Evolutionary conservation across 345 rosid species (phyloP).

Genomic region (Euphorbia peplus): DNA sequence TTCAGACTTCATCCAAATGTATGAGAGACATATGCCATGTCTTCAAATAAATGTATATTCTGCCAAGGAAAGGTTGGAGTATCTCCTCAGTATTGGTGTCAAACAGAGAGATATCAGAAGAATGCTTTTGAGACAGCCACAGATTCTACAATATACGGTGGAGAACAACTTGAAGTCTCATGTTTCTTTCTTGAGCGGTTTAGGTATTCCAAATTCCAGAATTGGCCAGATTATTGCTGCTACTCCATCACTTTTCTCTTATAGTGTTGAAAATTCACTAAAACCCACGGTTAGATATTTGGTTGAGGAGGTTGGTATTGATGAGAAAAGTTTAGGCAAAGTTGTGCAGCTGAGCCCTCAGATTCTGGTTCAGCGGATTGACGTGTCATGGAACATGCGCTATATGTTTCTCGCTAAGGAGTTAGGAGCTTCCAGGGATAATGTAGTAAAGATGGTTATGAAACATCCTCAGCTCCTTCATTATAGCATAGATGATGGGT

Average conservation of each 20-base stretch:
- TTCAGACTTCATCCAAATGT: constrained; percentile 81
- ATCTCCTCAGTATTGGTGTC: constrained; percentile 81
- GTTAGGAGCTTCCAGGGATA: constrained; percentile 86
- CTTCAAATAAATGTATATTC: constrained; percentile 73
- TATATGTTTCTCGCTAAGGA: constrained; percentile 82
- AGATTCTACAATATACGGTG: constrained; percentile 79
- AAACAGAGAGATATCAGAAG: constrained; percentile 79
- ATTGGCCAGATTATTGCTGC: constrained; percentile 80
- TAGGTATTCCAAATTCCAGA: constrained; percentile 77
- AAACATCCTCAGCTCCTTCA: constrained; percentile 96
- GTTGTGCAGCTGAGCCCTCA: constrained; percentile 96
- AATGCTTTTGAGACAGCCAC: constrained; percentile 90
- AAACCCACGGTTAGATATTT: constrained; percentile 89
- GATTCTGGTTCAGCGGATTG: constrained; percentile 90
- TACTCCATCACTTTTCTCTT: constrained; percentile 78
- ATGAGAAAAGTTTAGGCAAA: constrained; percentile 67
- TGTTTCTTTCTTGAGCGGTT: constrained; percentile 66
- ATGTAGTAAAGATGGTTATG: constrained; percentile 85
- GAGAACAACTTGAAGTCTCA: constrained; percentile 80
- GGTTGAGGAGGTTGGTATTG: constrained; percentile 94
- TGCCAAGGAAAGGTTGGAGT: constrained; percentile 84
- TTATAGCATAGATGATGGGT: constrained; percentile 88
- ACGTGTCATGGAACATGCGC: constrained; percentile 88
- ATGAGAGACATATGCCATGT: constrained; percentile 82
- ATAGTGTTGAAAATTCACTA: constrained; percentile 84